Conservation (phyloP, 163 green algal genomes). For the Scenedesmus sp. region DNA sequence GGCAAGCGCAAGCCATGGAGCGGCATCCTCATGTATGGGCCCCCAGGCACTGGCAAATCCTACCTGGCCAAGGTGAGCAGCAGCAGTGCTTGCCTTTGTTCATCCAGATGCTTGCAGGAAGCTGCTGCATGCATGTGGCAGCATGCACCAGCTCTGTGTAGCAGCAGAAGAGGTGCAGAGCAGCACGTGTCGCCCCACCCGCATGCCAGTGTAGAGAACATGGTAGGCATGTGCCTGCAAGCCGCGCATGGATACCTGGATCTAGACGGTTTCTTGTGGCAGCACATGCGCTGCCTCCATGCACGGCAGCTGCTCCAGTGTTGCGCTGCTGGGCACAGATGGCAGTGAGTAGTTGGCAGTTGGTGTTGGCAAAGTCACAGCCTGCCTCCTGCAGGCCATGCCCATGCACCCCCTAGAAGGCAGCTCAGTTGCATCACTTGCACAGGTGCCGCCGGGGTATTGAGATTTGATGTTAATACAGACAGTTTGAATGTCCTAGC, state of each 20-base stretch:
- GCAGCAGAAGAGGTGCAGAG: background rate
- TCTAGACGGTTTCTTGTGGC: background rate
- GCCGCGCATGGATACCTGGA: background rate
- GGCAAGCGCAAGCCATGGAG: conserved; percentile 98
- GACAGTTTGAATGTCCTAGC: background rate
- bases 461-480: background rate
- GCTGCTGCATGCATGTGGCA: background rate
- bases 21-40: conserved; percentile 98
- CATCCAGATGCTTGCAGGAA: background rate
- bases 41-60: conserved; percentile 98
- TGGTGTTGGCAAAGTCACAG: background rate
- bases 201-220: background rate
- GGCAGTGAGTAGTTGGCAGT: background rate
- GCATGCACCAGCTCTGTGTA: background rate
- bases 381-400: background rate
- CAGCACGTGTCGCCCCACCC: background rate
- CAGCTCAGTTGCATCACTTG: background rate
- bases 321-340: background rate
- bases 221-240: background rate
- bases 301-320: background rate
- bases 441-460: too few relatives aligned
- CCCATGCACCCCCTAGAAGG: background rate
- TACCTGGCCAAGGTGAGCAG: conserved; percentile 95
- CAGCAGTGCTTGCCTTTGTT: background rate
- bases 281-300: background rate